A percentile compares a stretch with the other conserved stretches of the same genome.
These are phyloP conservation scores for Acorus calamus DNA, from an alignment of 106 monocot species.

Conservation along the genomic window DNA sequence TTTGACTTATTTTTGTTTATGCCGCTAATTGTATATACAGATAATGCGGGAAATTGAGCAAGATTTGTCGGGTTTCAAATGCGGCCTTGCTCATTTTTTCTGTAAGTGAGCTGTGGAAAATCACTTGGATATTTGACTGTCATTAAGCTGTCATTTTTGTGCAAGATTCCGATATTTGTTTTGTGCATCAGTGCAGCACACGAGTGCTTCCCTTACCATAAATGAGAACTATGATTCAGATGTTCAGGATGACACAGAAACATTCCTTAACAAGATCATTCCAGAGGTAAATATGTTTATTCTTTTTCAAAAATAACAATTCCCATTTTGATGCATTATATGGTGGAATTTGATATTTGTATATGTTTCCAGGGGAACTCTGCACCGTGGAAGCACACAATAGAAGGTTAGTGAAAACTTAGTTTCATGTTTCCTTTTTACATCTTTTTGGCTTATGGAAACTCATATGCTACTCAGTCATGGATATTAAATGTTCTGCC, in stretches of 20 bases:
- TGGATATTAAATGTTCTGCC: no score
- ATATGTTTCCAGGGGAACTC: constrained; percentile 56
- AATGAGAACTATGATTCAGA: constrained; percentile 98
- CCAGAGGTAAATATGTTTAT: constrained; percentile 49
- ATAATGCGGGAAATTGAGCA: constrained; percentile 67
- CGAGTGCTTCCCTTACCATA: constrained; percentile 96
- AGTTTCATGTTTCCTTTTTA: neutral
- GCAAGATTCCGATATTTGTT: no score
- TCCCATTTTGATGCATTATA: no score
- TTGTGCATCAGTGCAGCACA: constrained; percentile 74
- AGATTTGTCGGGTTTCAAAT: constrained; percentile 79
- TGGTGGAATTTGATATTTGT: no score
- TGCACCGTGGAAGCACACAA: constrained; percentile 96
- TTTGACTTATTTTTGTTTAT: neutral
- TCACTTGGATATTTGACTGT: neutral
- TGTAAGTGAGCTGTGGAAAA: constrained; percentile 38
- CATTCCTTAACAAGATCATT: constrained; percentile 77
- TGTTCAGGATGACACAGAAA: constrained; percentile 95
- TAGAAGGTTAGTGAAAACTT: constrained; percentile 56
- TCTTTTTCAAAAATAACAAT: no score
- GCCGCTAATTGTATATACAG: constrained; percentile 16
- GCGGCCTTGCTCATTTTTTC: constrained; percentile 92
- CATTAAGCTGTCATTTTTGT: no score
- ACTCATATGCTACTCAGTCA: no score
- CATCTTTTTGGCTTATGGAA: neutral